Base-by-base conservation (phyloP, 2,329 filamentous ascomycete genomes). In the Arthroderma sp. region DNA sequence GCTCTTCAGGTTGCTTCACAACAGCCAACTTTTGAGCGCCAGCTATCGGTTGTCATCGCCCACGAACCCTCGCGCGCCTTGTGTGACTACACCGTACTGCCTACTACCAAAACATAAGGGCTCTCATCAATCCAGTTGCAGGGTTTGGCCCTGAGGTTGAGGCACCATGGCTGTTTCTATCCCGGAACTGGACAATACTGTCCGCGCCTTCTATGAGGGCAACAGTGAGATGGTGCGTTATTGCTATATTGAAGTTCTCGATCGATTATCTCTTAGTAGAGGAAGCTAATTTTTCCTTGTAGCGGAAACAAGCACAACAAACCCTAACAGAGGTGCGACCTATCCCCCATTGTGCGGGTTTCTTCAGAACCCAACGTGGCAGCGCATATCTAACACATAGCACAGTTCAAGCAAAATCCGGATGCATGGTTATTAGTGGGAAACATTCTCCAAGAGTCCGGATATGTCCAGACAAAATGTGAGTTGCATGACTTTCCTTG, bases 351-450 rank as follows among this genome's bases (percentile, higher is more conserved):
- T 43, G 43, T 31, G 53, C 55, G 15, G 52, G 36, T 47, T 53
- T 40, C 37, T 52, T 48, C 43, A 50, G 6, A 48, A 49, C 55
- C 42, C 51, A 39, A 34, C 7, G 4, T 31, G 37, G 29, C 8
- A 33, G 30, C 38, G 43, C 15, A 22, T 22, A 22, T 22, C 36
- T 50, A 22, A 10, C 10, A n/a, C 37, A 45, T 22, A 22, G 47
- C 11, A 47, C 59, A 96, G 86, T 98, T 98, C 76, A 96, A 96
- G 68, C 91, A 96, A 72, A 94, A 96, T 60, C 88, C 89, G 47
- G 91, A 98, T 71, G 83, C 91, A 48, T 98, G 91, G 91, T 77
- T 96, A 54, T 78, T 95, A 64, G 91, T 96, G 58, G 91, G 95
- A 64, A 88, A 94, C 70, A 94, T 98, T 59, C 77, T 98, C 51